Evolutionary conservation across 2,329 filamentous ascomycete species (phyloP), one percentile per base, ranked within the genome.

Genomic region (Microsporum audouinii): DNA sequence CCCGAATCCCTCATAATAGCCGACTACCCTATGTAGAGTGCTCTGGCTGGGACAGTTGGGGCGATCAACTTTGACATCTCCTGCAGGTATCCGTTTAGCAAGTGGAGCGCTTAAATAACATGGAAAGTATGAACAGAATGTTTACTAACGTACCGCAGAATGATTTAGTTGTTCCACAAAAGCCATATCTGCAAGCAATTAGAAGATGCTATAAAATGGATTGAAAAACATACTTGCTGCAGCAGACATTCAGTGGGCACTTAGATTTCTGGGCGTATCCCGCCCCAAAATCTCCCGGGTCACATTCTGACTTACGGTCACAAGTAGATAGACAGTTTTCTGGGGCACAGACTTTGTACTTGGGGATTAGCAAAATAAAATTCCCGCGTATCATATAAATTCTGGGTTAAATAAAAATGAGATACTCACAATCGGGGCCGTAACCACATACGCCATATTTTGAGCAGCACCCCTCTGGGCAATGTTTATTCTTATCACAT

Each of bases 1-100:
- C 31, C 39, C 0, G 64, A 59, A 76, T 3, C 61, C 43, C 61
- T 75, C 71, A 61, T 75, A 76, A 60, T 75, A 75, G 0, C 73
- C 73, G 14, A 75, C 68, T 1, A 62, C 63, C 23, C 62, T 62
- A 49, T 61, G 57, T 43, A 14, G 29, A 5, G 36, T 60, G 2
- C 17, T 62, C 31, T 47, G 12, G 7, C 29, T 3, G 2, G 17
- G 45, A 8, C 45, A 49, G 27, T 49, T 49, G 6, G 45, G 45
- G 27, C 45, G 45, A 31, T 27, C 45, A 5, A 49, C 45, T 31
- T 49, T 31, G 45, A 29, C 17, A 14, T 49, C 45, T 49, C 45
- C 45, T 49, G 45, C 29, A 10, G 12, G 3, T 31, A 29, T 29
- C 12, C 27, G 12, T 5, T 43, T 17, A 49, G 17, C 2, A 31